Conservation (phyloP, 2,329 filamentous ascomycete genomes). For the Lasiodiplodia citricola region DNA sequence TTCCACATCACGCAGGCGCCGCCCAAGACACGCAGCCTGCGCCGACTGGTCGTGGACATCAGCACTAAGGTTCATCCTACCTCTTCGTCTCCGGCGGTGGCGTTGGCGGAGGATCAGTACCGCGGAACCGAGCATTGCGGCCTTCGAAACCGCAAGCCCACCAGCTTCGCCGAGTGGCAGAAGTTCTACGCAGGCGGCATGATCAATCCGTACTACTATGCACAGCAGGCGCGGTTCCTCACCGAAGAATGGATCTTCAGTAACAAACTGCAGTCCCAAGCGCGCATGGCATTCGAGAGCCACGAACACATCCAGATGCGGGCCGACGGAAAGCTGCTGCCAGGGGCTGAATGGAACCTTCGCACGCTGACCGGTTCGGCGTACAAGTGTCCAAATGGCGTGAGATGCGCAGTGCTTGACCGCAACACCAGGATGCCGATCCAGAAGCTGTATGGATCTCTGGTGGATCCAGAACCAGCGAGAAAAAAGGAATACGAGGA, state of each 20-base stretch:
- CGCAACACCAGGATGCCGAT: conserved; percentile 8
- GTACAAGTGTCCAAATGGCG: not conserved
- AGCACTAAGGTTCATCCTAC: not conserved
- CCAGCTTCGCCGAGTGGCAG: not conserved
- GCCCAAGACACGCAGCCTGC: conserved; percentile 14
- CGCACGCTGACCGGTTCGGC: conserved; percentile 8
- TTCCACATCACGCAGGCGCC: conserved; percentile 16
- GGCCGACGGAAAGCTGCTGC: not conserved
- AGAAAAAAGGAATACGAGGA: not conserved
- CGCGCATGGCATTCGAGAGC: conserved; percentile 13
- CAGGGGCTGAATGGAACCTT: conserved; percentile 9
- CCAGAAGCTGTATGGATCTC: not conserved
- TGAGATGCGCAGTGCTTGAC: conserved; percentile 1
- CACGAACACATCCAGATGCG: conserved; percentile 9
- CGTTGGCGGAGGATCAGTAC: not conserved
- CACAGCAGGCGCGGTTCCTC: not conserved
- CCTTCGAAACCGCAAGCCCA: not conserved
- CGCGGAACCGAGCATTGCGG: not conserved
- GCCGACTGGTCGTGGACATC: conserved; percentile 1
- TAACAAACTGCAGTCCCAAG: not conserved
- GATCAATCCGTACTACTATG: not conserved
- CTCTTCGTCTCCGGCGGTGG: not conserved
- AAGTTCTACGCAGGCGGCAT: not conserved
- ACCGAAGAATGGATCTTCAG: conserved; percentile 11
- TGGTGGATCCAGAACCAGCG: conserved; percentile 5